A percentile compares a stretch with the other conserved stretches of the same genome.
phyloP scores from a whole-genome alignment of 768 basidiomycete species.

The Pisolithus orientalis region DNA sequence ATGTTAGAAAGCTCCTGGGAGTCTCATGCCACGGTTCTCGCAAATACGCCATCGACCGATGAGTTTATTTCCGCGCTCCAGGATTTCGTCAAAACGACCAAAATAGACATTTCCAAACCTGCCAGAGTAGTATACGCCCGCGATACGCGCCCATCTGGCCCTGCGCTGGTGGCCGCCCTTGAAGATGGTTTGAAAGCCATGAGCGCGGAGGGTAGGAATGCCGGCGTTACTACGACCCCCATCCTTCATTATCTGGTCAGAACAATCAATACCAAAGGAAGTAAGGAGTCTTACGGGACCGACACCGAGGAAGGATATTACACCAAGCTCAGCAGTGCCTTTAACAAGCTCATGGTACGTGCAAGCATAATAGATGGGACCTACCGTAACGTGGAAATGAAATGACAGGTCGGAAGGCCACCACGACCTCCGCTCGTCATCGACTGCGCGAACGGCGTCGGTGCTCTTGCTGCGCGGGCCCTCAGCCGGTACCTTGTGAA shows the following conservation, averaged over 20 bases:
- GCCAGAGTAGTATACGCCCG: constrained; percentile 84
- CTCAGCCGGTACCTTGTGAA: constrained; percentile 55
- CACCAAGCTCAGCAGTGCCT: constrained; percentile 72
- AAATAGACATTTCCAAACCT: constrained; percentile 76
- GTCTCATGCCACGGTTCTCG: constrained; percentile 72
- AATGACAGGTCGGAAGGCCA: constrained; percentile 49
- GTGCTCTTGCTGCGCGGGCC: constrained; percentile 61
- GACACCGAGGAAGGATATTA: constrained; percentile 82
- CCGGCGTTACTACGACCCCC: constrained; percentile 88
- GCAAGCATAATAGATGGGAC: neutral
- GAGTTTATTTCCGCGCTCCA: constrained; percentile 66
- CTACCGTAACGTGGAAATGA: constrained; percentile 6
- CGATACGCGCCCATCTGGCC: constrained; percentile 89
- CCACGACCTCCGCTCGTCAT: constrained; percentile 57
- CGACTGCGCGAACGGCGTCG: constrained; percentile 99
- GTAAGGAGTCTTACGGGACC: constrained; percentile 70
- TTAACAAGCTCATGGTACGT: constrained; percentile 82
- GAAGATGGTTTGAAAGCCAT: constrained; percentile 79
- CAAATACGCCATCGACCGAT: constrained; percentile 73
- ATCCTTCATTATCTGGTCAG: constrained; percentile 93
- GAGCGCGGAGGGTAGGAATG: constrained; percentile 60
- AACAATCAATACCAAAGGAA: constrained; percentile 81
- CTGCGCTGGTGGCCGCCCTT: constrained; percentile 65
- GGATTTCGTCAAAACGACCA: constrained; percentile 50
- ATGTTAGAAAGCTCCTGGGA: constrained; percentile 98